Evolutionary conservation across 1,284 basidiomycete genomes (phyloP), one percentile per base, ranked within the genome.

Genomic region (Chalciporus sp.): DNA sequence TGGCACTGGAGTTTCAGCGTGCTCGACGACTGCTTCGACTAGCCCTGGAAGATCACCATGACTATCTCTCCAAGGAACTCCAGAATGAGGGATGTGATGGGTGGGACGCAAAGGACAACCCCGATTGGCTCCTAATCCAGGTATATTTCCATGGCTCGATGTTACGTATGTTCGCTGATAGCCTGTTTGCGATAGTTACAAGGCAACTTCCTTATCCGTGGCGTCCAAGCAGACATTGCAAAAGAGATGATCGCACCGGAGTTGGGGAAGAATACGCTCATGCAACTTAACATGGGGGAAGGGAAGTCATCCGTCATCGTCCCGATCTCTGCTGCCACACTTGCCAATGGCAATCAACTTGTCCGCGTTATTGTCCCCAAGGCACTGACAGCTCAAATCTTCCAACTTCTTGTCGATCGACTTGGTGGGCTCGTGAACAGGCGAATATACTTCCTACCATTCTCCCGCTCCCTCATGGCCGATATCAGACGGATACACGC

Each of bases 231-330:
- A 2, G 51, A 64, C 0, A 69, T 81, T 2, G 75, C 80, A 1
- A 49, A 60, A 5, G 71, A 80, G 46, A 84, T 84, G 81, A 76
- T 81, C n/a, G 50, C 59, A 0, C 81, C 82, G 2, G n/a, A 35
- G 1, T 69, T 66, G 0, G 47, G 56, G 2, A n/a, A 49, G 5
- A 84, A 75, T 46, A 73, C 72, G 0, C 61, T 72, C 4, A 67
- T 80, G 29, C 81, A 83, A 52, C 73, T 84, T 19, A 83, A 83
- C 42, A 83, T 84, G 82, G 81, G 81, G 1, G 81, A 83, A 57
- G 82, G 82, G 4, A 83, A 83, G 57, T 76, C 81, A 2, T 78
- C 79, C 0, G 81, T 82, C 5, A 83, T 83, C 28, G 70, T 78
- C 0, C 81, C 81, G 0, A 65, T 82, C 16, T 67, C 72, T 19